Evolutionary conservation across 306 rosid genomes (phyloP), one percentile per base, ranked within the genome.

Genomic region (Echinosophora koreensis): DNA sequence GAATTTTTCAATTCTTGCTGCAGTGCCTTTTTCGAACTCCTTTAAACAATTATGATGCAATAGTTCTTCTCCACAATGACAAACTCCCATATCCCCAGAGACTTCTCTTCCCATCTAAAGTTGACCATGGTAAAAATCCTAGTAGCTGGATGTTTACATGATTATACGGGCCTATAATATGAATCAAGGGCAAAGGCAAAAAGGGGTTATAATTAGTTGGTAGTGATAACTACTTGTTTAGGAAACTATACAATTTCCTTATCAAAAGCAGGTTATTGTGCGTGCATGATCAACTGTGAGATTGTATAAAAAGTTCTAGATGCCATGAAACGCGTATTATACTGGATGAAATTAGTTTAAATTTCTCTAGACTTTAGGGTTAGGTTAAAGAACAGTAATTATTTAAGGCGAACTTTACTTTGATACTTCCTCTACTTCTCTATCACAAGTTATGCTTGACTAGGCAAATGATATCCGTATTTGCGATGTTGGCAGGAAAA

Each of bases 21-120:
- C 90, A 95, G 99, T 88, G 97, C 88, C 90, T 90, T 78, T 89
- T 90, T 34, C 90, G 97, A 76, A 95, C 96, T 78, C 99, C 99
- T 74, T 87, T 95, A 83, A 89, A 83, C 81, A 95, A 89, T 84
- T 95, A 89, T 8, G 97, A 95, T 50, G 99, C 96, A 3, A 76
- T 95, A 63, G 75, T 95, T 84, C 90, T 90, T 82, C 94, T 95
- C 72, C 96, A 95, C 54, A 82, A 90, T 83, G 99, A 89, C 73
- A 95, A 82, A 81, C 89, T 95, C 75, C 82, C 97, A 22, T 86
- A 90, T 83, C 97, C 99, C 39, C 97, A 86, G 44, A 94, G 92
- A 49, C 97, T 92, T 78, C 97, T 95, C 75, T 95, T 95, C 84
- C 82, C 97, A 16, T 89, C 99, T 4, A 93, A 90, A 80, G 87